A percentile compares a stretch with the other conserved stretches of the same genome.
These are phyloP conservation scores for Tephrocybe sp. DNA, from an alignment of 768 basidiomycete species.

Conservation along the genomic window DNA sequence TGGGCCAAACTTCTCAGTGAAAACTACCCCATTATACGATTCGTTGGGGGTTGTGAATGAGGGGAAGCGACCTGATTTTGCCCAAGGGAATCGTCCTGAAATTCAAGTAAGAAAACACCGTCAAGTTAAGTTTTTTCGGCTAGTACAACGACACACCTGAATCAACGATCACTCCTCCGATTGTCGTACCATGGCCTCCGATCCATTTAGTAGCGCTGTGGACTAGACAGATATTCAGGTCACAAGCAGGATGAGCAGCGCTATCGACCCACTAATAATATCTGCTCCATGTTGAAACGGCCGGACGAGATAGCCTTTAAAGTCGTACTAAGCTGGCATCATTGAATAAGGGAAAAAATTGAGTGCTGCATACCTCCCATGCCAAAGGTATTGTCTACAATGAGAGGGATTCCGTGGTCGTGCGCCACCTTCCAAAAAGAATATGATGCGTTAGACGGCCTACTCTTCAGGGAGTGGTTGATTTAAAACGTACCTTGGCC, in stretches of 20 bases:
- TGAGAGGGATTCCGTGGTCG: slow-evolving; percentile 65
- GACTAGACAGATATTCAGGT: slow-evolving; percentile 30
- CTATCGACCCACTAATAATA: slow-evolving; percentile 52
- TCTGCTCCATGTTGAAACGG: slow-evolving; percentile 75
- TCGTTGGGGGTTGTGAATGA: slow-evolving; percentile 72
- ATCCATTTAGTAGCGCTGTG: slow-evolving; percentile 88
- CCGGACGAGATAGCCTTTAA: slow-evolving; percentile 29
- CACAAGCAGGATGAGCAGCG: neutral
- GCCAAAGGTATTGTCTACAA: slow-evolving; percentile 82
- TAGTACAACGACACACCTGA: slow-evolving; percentile 21
- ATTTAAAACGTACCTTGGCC: slow-evolving; percentile 55
- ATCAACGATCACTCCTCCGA: slow-evolving; percentile 75
- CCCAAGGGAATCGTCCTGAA: slow-evolving; percentile 71
- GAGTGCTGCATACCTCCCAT: slow-evolving; percentile 57
- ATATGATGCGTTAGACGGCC: neutral
- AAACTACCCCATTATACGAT: slow-evolving; percentile 73
- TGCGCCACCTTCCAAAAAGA: slow-evolving; percentile 57
- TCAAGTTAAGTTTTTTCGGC: too few relatives aligned
- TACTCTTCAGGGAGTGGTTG: neutral
- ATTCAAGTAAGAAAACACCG: neutral
- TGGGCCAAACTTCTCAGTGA: slow-evolving; percentile 63
- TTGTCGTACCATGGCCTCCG: slow-evolving; percentile 77
- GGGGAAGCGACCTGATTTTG: slow-evolving; percentile 66
- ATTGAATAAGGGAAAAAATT: slow-evolving; percentile 43
- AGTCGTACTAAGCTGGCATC: neutral